Percentiles rank a stretch among this genome's conserved stretches.
phyloP scores from a whole-genome alignment of 1,139 yeast species.

The Pichia inconspicua region DNA sequence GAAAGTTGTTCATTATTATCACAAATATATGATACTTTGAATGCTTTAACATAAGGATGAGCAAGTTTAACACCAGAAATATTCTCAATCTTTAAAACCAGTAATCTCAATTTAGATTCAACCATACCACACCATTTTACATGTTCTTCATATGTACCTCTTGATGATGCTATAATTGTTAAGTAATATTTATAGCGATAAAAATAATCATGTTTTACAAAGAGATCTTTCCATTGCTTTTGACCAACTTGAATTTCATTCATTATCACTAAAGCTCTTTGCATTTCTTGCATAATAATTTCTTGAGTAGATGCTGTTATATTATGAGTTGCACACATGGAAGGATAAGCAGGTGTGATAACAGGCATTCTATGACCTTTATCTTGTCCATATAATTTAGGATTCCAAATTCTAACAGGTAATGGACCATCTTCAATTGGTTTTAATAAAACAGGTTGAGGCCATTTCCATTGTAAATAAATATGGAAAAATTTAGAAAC shows the following conservation, averaged over 20 bases:
- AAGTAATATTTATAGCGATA: conserved; percentile 77
- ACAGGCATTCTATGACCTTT: conserved; percentile 94
- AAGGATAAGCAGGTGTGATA: conserved; percentile 98
- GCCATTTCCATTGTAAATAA: conserved; percentile 93
- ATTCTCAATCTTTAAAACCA: conserved; percentile 76
- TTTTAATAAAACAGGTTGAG: conserved; percentile 89
- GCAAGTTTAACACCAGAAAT: conserved; percentile 71
- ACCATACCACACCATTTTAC: conserved; percentile 87
- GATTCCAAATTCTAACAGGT: conserved; percentile 96
- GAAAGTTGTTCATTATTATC: conserved; percentile 36
- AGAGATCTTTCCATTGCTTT: conserved; percentile 66
- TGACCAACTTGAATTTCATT: conserved; percentile 59
- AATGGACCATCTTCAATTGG: conserved; percentile 95
- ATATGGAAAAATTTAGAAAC: conserved; percentile 83
- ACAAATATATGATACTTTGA: conserved; percentile 49
- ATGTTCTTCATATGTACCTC: conserved; percentile 69
- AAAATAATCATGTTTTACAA: conserved; percentile 76
- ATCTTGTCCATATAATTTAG: conserved; percentile 79
- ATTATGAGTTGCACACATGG: conserved; percentile 99
- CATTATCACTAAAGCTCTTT: conserved; percentile 66
- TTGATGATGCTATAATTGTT: conserved; percentile 72
- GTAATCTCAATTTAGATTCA: conserved; percentile 73
- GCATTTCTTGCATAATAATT: conserved; percentile 66
- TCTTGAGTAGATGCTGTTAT: conserved; percentile 81
- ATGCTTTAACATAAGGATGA: conserved; percentile 82